Evolutionary conservation across 2,329 filamentous ascomycete genomes (phyloP).

Genomic region (Helotiales sp.): DNA sequence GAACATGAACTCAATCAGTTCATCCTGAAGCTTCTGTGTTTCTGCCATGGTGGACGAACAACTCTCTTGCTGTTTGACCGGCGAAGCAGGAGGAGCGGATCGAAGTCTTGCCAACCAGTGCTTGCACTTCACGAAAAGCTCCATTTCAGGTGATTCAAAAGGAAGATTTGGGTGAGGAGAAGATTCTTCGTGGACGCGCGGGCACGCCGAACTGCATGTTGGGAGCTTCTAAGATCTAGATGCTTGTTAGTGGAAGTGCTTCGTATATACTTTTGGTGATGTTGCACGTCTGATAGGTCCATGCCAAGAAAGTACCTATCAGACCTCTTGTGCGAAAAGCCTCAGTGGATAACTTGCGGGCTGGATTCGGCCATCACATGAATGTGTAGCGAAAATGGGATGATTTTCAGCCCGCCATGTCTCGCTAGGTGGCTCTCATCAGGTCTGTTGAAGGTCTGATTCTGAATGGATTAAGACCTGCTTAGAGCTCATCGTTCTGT

Average conservation of each 20-base stretch:
- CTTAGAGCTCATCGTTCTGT: no score
- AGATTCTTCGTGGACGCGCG: no score
- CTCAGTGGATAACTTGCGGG: not conserved
- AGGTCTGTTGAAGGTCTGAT: no score
- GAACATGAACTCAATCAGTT: constrained; percentile 21
- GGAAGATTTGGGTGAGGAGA: not conserved
- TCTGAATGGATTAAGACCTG: no score
- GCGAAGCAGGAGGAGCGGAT: not conserved
- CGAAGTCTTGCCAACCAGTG: not conserved
- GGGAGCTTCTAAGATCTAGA: not conserved
- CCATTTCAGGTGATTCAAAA: not conserved
- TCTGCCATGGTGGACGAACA: not conserved
- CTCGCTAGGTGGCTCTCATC: not conserved
- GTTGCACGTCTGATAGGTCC: not conserved
- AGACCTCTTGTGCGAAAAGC: not conserved
- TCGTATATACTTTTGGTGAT: not conserved
- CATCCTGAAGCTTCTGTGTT: constrained; percentile 12
- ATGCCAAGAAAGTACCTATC: not conserved
- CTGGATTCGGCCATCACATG: not conserved
- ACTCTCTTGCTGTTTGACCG: not conserved
- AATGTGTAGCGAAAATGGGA: not conserved
- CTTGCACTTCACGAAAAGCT: not conserved
- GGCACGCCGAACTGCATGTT: not conserved
- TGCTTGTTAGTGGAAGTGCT: not conserved
- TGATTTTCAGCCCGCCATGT: not conserved